These are phyloP conservation scores for Gossypium raimondii DNA, from an alignment of 345 rosid species.

Conservation along the genomic window DNA sequence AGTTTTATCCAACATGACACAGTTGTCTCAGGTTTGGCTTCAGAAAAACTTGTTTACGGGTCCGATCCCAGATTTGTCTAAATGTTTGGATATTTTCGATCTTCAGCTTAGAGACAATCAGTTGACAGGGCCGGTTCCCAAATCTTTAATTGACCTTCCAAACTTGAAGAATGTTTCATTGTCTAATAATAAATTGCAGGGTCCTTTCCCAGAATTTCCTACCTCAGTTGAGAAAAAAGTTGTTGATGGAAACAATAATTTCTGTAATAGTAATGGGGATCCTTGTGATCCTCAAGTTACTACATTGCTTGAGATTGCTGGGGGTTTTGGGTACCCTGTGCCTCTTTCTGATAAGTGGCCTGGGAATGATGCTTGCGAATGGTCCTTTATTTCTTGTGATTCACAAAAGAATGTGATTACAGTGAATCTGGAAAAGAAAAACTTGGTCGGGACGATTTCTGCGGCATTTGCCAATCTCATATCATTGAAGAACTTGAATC, in stretches of 20 bases:
- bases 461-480: slow-evolving; percentile 54
- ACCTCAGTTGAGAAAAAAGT: slow-evolving; percentile 20
- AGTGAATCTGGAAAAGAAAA: slow-evolving; percentile 46
- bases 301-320: slow-evolving; percentile 53
- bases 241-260: slow-evolving; percentile 36
- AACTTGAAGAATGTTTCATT: slow-evolving; percentile 43
- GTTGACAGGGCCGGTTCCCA: slow-evolving; percentile 62
- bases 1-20: slow-evolving; percentile 55
- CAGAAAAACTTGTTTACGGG: slow-evolving; percentile 68
- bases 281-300: slow-evolving; percentile 60
- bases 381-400: slow-evolving; percentile 58
- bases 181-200: slow-evolving; percentile 69
- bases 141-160: slow-evolving; percentile 32
- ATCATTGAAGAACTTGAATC: slow-evolving; percentile 38
- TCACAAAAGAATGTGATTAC: slow-evolving; percentile 31
- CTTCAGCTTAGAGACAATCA: slow-evolving; percentile 70
- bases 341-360: slow-evolving; percentile 60
- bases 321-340: slow-evolving; percentile 58
- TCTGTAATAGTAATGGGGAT: slow-evolving; percentile 33
- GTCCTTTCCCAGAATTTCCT: slow-evolving; percentile 48
- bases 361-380: slow-evolving; percentile 67
- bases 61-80: slow-evolving; percentile 68
- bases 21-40: slow-evolving; percentile 59
- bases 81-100: slow-evolving; percentile 46
- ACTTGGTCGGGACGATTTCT: slow-evolving; percentile 55